These are phyloP conservation scores for Colletotrichum camelliae DNA, from an alignment of 2,329 filamentous ascomycete genomes.

Conservation along the genomic window DNA sequence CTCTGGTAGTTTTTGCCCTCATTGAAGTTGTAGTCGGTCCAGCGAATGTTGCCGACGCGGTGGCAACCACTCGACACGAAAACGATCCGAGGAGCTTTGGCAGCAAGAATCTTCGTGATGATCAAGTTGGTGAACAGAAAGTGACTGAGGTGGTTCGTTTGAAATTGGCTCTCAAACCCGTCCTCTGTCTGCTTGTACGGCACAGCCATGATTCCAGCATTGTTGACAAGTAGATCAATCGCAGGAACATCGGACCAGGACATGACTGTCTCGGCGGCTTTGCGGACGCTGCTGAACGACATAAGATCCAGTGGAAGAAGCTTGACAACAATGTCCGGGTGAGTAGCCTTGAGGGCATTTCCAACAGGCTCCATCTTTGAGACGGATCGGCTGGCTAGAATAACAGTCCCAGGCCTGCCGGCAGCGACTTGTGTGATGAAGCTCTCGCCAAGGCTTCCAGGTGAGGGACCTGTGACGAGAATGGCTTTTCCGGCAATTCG, in stretches of 20 bases:
- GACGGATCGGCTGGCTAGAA: neutral
- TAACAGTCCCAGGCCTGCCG: conserved; percentile 24
- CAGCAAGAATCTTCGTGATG: conserved; percentile 31
- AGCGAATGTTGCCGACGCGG: conserved; percentile 43
- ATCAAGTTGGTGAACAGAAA: conserved; percentile 44
- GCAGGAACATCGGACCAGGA: conserved; percentile 32
- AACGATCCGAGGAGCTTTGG: conserved; percentile 40
- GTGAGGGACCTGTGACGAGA: conserved; percentile 46
- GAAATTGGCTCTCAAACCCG: conserved; percentile 42
- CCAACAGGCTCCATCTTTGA: neutral
- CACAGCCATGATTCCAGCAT: conserved; percentile 19
- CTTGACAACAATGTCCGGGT: conserved; percentile 37
- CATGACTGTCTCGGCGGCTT: conserved; percentile 39
- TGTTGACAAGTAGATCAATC: conserved; percentile 38
- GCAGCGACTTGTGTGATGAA: conserved; percentile 42
- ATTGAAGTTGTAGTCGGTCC: conserved; percentile 47
- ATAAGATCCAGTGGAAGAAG: conserved; percentile 42
- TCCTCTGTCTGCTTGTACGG: conserved; percentile 34
- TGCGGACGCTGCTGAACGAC: conserved; percentile 41
- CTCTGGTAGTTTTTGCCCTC: conserved; percentile 26
- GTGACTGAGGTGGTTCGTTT: conserved; percentile 40
- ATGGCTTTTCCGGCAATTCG: conserved; percentile 40
- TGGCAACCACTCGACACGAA: conserved; percentile 35
- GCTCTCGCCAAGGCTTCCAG: conserved; percentile 39
- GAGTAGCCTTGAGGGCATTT: conserved; percentile 27